Evolutionary conservation across 2,329 filamentous ascomycete species (phyloP).

Genomic region (Keithomyces neogunnii): DNA sequence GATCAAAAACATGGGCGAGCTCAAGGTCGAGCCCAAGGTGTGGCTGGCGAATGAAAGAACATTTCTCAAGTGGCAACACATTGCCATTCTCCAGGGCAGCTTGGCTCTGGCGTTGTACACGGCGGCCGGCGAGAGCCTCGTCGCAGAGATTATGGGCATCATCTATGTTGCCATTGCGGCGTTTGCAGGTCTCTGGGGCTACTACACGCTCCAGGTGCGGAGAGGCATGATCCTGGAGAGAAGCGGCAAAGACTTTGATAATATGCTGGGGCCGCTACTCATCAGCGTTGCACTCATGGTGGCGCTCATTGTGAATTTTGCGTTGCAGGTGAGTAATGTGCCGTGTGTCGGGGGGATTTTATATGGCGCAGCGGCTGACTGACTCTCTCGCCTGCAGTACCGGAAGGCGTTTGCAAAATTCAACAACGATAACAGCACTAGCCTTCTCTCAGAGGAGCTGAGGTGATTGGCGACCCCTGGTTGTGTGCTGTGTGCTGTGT

Average conservation of each 20-base stretch:
- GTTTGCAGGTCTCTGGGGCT: slow-evolving; percentile 84
- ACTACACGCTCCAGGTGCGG: slow-evolving; percentile 68
- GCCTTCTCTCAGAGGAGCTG: slow-evolving; percentile 20
- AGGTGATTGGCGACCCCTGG: slow-evolving; percentile 10
- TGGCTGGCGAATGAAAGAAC: slow-evolving; percentile 98
- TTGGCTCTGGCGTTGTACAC: slow-evolving; percentile 82
- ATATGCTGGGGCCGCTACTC: slow-evolving; percentile 72
- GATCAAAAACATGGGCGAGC: slow-evolving; percentile 89
- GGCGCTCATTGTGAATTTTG: slow-evolving; percentile 80
- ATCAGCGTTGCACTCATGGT: slow-evolving; percentile 71
- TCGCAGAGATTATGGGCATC: slow-evolving; percentile 72
- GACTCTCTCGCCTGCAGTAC: slow-evolving; percentile 15
- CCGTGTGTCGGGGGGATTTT: slow-evolving; percentile 1
- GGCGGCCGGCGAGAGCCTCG: slow-evolving; percentile 69
- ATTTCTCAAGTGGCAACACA: slow-evolving; percentile 98
- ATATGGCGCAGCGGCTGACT: background rate
- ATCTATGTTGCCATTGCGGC: slow-evolving; percentile 74
- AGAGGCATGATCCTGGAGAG: slow-evolving; percentile 72
- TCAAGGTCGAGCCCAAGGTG: slow-evolving; percentile 94
- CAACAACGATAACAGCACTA: slow-evolving; percentile 1
- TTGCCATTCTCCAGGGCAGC: slow-evolving; percentile 77
- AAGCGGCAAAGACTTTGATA: slow-evolving; percentile 91
- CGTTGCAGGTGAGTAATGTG: slow-evolving; percentile 60
- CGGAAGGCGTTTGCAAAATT: slow-evolving; percentile 22
- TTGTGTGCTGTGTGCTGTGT: background rate